Evolutionary conservation across 164 flowering plant genomes (phyloP), one percentile per base, ranked within the genome.

Genomic region (Dillenia turbinata): DNA sequence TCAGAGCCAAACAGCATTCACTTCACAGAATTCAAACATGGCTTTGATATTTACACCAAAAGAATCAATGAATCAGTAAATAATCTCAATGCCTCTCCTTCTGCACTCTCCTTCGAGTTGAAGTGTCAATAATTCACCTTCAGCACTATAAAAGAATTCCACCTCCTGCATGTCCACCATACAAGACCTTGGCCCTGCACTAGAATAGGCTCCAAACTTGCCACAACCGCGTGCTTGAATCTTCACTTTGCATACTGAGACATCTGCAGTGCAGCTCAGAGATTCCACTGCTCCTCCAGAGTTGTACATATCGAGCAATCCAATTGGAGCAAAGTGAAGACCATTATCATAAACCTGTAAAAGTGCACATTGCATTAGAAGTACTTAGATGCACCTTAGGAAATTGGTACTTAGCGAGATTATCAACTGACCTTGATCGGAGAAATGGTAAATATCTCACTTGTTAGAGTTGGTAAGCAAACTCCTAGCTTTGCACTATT

Each of bases 271-370:
- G 75, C 49, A 68, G 49, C 61, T 53, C n/a, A 85, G 49, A 22
- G 74, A 66, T 57, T 82, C 79, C 22, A 82, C 62, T 13, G 87
- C 88, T 62, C 96, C 93, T 45, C 90, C 91, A 12, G 86, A 79
- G 75, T 87, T 85, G 74, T 82, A 85, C 96, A 87, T 89, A 63
- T 87, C 81, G 10, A 85, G 65, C 64, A 87, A 69, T 48, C 93
- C 93, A 57, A 90, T 64, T 1, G 93, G 91, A 56, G 90, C 87
- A 64, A 89, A 85, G 0, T 71, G 76, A 58, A 84, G 43, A 17
- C 58, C 58, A 45, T 70, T 62, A 52, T 64, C 61, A 43, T 78
- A 77, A 33, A 72, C 87, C 96, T 88, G 80, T 56, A 26, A 11
- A 56, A 19, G 22, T 19, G 22, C 22, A 19, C 22, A 19, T 49